phyloP scores from a whole-genome alignment of 768 basidiomycete species.

The Kwoniella pini region DNA sequence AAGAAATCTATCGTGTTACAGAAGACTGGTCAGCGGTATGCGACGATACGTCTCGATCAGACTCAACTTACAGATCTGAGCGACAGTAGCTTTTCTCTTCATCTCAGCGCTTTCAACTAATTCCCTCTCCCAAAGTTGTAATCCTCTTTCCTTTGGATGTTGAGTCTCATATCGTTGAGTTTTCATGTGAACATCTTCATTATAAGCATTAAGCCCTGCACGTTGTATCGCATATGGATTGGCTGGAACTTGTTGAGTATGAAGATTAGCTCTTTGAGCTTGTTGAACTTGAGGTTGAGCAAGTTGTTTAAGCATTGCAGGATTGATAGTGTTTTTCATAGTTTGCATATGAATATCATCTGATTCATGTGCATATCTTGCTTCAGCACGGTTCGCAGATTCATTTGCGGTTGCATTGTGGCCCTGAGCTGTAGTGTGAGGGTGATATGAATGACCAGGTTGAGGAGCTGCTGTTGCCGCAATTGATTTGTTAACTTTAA shows the following conservation, averaged over 20 bases:
- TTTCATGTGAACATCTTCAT: conserved; percentile 53
- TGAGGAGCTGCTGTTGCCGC: conserved; percentile 27
- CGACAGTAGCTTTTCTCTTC: conserved; percentile 91
- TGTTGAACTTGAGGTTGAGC: conserved; percentile 26
- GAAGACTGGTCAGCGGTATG: no score
- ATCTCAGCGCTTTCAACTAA: conserved; percentile 82
- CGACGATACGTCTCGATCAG: no score
- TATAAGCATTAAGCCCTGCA: conserved; percentile 14
- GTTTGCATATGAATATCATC: conserved; percentile 78
- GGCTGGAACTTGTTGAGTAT: conserved; percentile 16
- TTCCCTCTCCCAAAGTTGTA: conserved; percentile 78
- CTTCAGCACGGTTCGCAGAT: background rate
- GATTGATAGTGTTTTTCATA: conserved; percentile 59
- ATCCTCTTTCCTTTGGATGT: conserved; percentile 34
- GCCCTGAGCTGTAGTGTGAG: conserved; percentile 2
- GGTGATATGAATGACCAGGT: conserved; percentile 19
- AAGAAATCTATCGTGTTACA: conserved; percentile 66
- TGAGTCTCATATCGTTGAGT: conserved; percentile 41
- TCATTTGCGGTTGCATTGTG: conserved; percentile 3
- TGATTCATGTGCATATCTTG: conserved; percentile 19
- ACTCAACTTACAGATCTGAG: conserved; percentile 75
- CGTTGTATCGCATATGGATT: conserved; percentile 32
- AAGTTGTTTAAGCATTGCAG: conserved; percentile 47
- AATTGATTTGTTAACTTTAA: conserved; percentile 44
- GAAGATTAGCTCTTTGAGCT: conserved; percentile 9